A percentile compares a stretch with the other conserved stretches of the same genome.
These are phyloP conservation scores for Bruguiera hainesii DNA, from an alignment of 441 rosid species.

Conservation along the genomic window DNA sequence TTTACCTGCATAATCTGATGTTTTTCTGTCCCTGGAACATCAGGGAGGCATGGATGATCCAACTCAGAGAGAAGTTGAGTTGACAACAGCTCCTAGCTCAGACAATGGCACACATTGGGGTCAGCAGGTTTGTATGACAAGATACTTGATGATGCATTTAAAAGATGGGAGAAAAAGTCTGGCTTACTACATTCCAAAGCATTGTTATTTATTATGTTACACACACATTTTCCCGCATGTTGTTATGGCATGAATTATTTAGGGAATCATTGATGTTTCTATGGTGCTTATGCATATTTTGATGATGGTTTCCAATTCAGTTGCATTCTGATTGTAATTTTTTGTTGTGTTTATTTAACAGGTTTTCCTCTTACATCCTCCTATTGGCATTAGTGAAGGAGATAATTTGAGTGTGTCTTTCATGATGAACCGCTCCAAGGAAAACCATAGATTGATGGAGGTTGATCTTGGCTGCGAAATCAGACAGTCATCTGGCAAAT, in stretches of 20 bases:
- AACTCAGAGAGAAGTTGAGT: constrained; percentile 65
- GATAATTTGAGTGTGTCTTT: constrained; percentile 56
- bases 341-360: constrained; percentile 27
- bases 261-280: no score
- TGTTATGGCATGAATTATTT: no score
- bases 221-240: no score
- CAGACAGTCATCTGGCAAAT: constrained; percentile 46
- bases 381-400: constrained; percentile 52
- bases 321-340: constrained; percentile 14
- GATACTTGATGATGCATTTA: background rate
- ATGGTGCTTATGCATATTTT: background rate
- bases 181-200: background rate
- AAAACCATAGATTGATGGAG: constrained; percentile 90
- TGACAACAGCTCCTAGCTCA: constrained; percentile 85
- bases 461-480: constrained; percentile 65
- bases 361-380: constrained; percentile 75
- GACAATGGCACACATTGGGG: constrained; percentile 94
- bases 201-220: background rate
- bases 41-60: constrained; percentile 86
- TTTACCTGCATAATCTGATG: constrained; percentile 14
- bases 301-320: constrained; percentile 2
- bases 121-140: constrained; percentile 63
- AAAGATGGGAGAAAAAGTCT: background rate
- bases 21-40: constrained; percentile 16
- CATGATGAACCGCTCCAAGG: constrained; percentile 77